Percentiles rank a stretch among this genome's conserved stretches.
phyloP scores from a whole-genome alignment of 441 rosid genomes.

The Daphne laureola region DNA sequence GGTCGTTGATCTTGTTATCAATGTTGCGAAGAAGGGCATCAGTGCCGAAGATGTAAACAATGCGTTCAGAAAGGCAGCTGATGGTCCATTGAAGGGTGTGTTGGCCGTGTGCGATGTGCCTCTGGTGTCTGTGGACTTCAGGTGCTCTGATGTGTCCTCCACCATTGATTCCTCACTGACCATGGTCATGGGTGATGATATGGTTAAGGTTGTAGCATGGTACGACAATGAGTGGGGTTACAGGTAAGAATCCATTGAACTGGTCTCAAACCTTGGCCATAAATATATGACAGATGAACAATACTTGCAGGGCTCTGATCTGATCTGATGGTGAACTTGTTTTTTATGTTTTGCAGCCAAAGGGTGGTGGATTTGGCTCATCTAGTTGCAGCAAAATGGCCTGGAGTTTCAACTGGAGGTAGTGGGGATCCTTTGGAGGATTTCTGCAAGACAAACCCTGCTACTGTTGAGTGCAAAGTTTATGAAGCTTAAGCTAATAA shows the following conservation, averaged over 20 bases:
- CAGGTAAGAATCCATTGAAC: slow-evolving; percentile 35
- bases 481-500: slow-evolving; percentile 38
- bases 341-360: slow-evolving; percentile 48
- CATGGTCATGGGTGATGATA: slow-evolving; percentile 99
- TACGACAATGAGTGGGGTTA: slow-evolving; percentile 99
- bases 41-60: slow-evolving; percentile 83
- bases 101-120: slow-evolving; percentile 83
- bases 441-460: slow-evolving; percentile 84
- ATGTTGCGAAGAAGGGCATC: slow-evolving; percentile 76
- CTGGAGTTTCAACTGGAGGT: slow-evolving; percentile 44
- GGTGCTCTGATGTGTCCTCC: slow-evolving; percentile 86
- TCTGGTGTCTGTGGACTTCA: slow-evolving; percentile 85
- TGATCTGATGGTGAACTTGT: neutral
- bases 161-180: slow-evolving; percentile 90
- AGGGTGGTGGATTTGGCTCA: slow-evolving; percentile 99
- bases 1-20: slow-evolving; percentile 85
- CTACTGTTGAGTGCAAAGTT: slow-evolving; percentile 88
- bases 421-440: slow-evolving; percentile 94
- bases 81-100: slow-evolving; percentile 75
- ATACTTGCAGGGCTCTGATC: too few relatives aligned
- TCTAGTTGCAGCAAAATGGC: slow-evolving; percentile 81
- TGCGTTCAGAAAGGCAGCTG: slow-evolving; percentile 88
- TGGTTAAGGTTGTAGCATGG: slow-evolving; percentile 98
- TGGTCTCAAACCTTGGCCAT: neutral
- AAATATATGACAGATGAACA: too few relatives aligned